A percentile compares a stretch with the other conserved stretches of the same genome.
These are phyloP conservation scores for Citrus medica DNA, from an alignment of 345 rosid genomes.

Conservation along the genomic window DNA sequence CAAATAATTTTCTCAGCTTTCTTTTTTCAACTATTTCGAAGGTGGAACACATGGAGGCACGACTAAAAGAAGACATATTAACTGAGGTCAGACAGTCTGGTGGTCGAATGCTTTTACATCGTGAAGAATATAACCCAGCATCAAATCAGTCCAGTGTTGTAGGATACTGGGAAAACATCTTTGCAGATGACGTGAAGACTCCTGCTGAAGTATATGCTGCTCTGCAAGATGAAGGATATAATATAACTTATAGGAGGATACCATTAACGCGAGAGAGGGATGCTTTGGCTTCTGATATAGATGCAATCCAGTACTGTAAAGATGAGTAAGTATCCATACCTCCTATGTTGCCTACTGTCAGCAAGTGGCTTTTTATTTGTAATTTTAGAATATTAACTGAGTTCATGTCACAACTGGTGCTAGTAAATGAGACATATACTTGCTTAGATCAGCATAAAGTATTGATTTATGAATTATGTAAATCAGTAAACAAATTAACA, in stretches of 20 bases:
- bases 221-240: conserved; percentile 65
- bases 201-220: conserved; percentile 89
- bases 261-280: conserved; percentile 96
- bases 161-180: conserved; percentile 95
- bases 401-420: background rate
- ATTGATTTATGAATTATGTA: background rate
- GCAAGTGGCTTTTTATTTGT: background rate
- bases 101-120: conserved; percentile 88
- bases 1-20: conserved; percentile 6
- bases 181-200: conserved; percentile 76
- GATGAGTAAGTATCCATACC: conserved; percentile 62
- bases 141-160: conserved; percentile 71
- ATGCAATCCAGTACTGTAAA: conserved; percentile 68
- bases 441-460: background rate
- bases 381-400: background rate
- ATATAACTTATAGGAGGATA: conserved; percentile 68
- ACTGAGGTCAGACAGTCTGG: conserved; percentile 68
- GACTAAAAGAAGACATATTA: conserved; percentile 86
- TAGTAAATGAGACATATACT: background rate
- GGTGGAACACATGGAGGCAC: conserved; percentile 89
- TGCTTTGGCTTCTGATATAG: conserved; percentile 83
- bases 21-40: conserved; percentile 27
- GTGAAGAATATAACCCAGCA: conserved; percentile 79
- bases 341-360: background rate
- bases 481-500: background rate